Evolutionary conservation across 2,329 filamentous ascomycete genomes (phyloP).

Genomic region (Cercospora canescens): DNA sequence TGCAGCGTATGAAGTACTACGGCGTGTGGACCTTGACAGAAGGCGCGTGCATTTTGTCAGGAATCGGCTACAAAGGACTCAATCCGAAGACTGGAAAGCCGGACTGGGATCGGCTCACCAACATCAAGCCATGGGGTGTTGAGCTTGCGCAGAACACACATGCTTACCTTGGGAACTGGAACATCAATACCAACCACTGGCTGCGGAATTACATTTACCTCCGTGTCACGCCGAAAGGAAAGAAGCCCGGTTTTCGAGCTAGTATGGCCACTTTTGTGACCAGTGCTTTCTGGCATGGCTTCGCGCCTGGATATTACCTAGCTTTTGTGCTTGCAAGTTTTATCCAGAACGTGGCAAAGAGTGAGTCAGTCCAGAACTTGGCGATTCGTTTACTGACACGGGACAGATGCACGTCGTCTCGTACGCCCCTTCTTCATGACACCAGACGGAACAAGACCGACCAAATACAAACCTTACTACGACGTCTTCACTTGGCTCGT

Average conservation of each 20-base stretch:
- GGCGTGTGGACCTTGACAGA: conserved; percentile 93
- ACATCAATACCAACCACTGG: conserved; percentile 98
- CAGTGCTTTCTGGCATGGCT: conserved; percentile 96
- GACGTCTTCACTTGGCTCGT: conserved; percentile 73
- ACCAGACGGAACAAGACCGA: conserved; percentile 68
- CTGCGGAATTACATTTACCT: conserved; percentile 94
- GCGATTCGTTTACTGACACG: conserved; percentile 3
- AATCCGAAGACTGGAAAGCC: conserved; percentile 82
- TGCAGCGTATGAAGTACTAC: conserved; percentile 89
- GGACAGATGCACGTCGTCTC: conserved; percentile 78
- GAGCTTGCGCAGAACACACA: conserved; percentile 93
- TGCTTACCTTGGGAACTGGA: conserved; percentile 89
- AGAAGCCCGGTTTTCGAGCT: conserved; percentile 94
- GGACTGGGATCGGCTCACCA: conserved; percentile 86
- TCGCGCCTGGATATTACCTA: conserved; percentile 95
- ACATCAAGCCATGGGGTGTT: conserved; percentile 82
- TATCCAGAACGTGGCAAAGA: conserved; percentile 90
- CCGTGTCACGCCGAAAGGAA: conserved; percentile 89
- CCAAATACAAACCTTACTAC: conserved; percentile 78
- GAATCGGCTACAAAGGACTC: conserved; percentile 91
- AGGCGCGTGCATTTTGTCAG: conserved; percentile 89
- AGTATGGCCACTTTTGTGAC: conserved; percentile 92
- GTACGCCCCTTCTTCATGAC: conserved; percentile 91
- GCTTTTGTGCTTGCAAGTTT: conserved; percentile 87
- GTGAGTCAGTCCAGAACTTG: conserved; percentile 55